Percentiles rank a stretch among this genome's conserved stretches.
Evolutionary conservation across 768 basidiomycete species (phyloP).

Genomic region (Mycena galericulata): DNA sequence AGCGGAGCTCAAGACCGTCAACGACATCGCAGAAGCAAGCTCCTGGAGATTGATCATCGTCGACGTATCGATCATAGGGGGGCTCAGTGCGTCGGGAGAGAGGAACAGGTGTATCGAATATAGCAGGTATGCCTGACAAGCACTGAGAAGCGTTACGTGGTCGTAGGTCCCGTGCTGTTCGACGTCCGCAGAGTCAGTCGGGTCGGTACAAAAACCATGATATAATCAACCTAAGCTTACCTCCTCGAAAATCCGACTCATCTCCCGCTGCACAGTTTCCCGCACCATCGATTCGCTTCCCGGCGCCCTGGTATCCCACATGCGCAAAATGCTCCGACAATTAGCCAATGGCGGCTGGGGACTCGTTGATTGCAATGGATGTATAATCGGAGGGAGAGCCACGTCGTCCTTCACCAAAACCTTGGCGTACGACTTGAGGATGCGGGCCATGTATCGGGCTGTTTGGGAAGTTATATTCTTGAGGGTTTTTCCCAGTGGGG

Average conservation of each 20-base stretch:
- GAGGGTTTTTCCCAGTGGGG: slow-evolving; percentile 7
- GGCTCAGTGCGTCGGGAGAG: slow-evolving; percentile 8
- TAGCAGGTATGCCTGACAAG: slow-evolving; percentile 29
- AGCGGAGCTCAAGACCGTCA: not conserved
- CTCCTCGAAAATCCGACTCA: slow-evolving; percentile 17
- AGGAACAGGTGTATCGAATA: slow-evolving; percentile 28
- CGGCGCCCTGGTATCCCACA: slow-evolving; percentile 24
- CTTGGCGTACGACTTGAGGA: slow-evolving; percentile 26
- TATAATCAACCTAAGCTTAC: too few species aligned
- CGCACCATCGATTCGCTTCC: slow-evolving; percentile 25
- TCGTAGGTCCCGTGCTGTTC: slow-evolving; percentile 23
- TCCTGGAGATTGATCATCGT: slow-evolving; percentile 31
- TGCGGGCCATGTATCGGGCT: slow-evolving; percentile 16
- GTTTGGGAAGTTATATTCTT: not conserved
- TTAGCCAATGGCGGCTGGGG: slow-evolving; percentile 21
- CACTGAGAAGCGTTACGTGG: slow-evolving; percentile 20
- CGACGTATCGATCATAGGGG: slow-evolving; percentile 8
- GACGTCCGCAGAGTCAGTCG: not conserved
- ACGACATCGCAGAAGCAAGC: slow-evolving; percentile 23
- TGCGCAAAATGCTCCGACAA: slow-evolving; percentile 28
- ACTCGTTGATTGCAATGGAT: slow-evolving; percentile 9
- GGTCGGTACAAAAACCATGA: not conserved
- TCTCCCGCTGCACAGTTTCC: slow-evolving; percentile 23
- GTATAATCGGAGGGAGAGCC: slow-evolving; percentile 20
- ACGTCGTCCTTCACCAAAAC: slow-evolving; percentile 22